phyloP scores from a whole-genome alignment of 352 stramenopile species.

The Globisporangium cylindrosporum region DNA sequence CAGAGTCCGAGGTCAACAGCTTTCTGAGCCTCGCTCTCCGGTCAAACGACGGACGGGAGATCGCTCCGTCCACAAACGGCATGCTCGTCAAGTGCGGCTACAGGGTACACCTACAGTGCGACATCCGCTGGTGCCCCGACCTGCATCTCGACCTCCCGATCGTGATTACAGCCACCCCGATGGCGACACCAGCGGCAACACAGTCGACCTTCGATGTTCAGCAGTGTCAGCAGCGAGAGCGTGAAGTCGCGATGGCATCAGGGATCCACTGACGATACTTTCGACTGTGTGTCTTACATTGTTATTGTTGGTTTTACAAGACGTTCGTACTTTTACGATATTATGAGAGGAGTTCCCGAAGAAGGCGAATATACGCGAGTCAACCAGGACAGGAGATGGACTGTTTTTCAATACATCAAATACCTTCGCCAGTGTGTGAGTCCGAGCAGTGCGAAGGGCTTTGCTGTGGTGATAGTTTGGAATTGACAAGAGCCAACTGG shows the following conservation, averaged over 20 bases:
- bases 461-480: too few species aligned
- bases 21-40: conserved; percentile 24
- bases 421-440: too few species aligned
- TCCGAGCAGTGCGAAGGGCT: too few species aligned
- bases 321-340: too few species aligned
- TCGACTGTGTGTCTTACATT: neutral
- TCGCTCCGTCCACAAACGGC: conserved; percentile 31
- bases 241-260: conserved; percentile 11
- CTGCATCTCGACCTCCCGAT: conserved; percentile 30
- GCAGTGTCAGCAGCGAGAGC: conserved; percentile 6
- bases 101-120: conserved; percentile 33
- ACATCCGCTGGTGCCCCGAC: conserved; percentile 40
- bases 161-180: neutral
- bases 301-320: neutral
- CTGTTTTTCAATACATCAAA: too few species aligned
- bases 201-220: too few species aligned
- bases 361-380: too few species aligned
- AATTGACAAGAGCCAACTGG: too few species aligned
- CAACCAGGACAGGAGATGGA: too few species aligned
- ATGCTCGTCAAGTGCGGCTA: conserved; percentile 33
- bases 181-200: neutral
- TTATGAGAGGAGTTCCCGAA: too few species aligned
- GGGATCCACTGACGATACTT: neutral
- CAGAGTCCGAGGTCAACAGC: conserved; percentile 6
- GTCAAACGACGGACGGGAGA: neutral